Conservation (phyloP, 148 eudicot genomes). For the Camellia sinensis region DNA sequence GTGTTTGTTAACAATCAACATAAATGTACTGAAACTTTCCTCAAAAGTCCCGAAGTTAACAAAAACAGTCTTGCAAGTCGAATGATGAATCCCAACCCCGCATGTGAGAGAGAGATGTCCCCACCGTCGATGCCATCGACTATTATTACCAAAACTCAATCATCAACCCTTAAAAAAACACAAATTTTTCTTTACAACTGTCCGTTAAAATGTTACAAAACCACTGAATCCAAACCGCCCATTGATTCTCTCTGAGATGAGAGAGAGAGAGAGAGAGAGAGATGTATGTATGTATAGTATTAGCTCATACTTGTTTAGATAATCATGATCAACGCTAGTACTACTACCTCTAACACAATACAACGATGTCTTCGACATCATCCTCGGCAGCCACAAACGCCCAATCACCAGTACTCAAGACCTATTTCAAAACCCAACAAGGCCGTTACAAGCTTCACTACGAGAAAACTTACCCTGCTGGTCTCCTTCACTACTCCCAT, state of each 20-base stretch:
- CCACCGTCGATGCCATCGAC: conserved; percentile 13
- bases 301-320: background rate
- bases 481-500: conserved; percentile 73
- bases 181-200: background rate
- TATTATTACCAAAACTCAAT: conserved; percentile 2
- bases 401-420: conserved; percentile 57
- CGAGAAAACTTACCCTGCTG: conserved; percentile 79
- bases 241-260: background rate
- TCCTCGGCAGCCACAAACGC: conserved; percentile 36
- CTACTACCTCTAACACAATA: conserved; percentile 6
- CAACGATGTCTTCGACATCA: conserved; percentile 37
- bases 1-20: no score
- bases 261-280: background rate
- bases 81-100: no score
- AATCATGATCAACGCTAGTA: conserved; percentile 30
- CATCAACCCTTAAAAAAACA: background rate
- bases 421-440: conserved; percentile 88
- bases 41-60: no score
- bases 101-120: background rate
- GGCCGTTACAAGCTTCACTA: conserved; percentile 86
- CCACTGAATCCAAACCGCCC: background rate
- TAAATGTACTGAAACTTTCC: no score
- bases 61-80: no score
- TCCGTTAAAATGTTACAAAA: background rate
- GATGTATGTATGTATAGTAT: background rate